These are phyloP conservation scores for Acmispon strigosus DNA, from an alignment of 306 rosid species.

Conservation along the genomic window DNA sequence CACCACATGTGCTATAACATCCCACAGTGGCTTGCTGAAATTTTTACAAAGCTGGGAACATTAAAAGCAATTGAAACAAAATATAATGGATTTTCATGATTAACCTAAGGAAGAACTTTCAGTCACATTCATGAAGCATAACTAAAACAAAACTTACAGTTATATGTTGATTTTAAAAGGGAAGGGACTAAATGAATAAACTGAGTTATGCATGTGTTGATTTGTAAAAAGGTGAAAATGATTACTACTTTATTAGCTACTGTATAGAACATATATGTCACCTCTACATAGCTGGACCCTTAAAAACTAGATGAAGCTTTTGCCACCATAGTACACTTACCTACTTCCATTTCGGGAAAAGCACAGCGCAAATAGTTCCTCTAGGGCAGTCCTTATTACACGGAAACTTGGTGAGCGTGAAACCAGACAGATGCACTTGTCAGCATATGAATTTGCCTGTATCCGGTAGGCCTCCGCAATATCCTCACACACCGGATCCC, in stretches of 20 bases:
- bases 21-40: slow-evolving; percentile 98
- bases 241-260: slow-evolving; percentile 7
- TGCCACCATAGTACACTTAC: slow-evolving; percentile 40
- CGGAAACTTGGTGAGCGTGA: slow-evolving; percentile 87
- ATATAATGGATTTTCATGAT: slow-evolving; percentile 15
- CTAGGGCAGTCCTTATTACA: slow-evolving; percentile 58
- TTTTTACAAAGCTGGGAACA: slow-evolving; percentile 32
- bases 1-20: slow-evolving; percentile 66
- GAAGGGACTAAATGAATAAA: slow-evolving; percentile 10
- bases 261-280: neutral
- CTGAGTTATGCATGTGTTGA: neutral
- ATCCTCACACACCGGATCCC: slow-evolving; percentile 92
- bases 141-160: neutral
- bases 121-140: slow-evolving; percentile 17
- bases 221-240: neutral
- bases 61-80: slow-evolving; percentile 34
- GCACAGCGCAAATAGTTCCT: slow-evolving; percentile 79
- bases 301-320: slow-evolving; percentile 25
- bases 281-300: slow-evolving; percentile 18
- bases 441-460: slow-evolving; percentile 86
- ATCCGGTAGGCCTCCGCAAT: slow-evolving; percentile 83
- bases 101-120: slow-evolving; percentile 13
- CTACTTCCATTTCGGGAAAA: slow-evolving; percentile 87
- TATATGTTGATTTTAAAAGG: slow-evolving; percentile 5
- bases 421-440: slow-evolving; percentile 95